Evolutionary conservation across 352 stramenopile genomes (phyloP), one percentile per base, ranked within the genome.

Genomic region (Plasmopara halstedii): DNA sequence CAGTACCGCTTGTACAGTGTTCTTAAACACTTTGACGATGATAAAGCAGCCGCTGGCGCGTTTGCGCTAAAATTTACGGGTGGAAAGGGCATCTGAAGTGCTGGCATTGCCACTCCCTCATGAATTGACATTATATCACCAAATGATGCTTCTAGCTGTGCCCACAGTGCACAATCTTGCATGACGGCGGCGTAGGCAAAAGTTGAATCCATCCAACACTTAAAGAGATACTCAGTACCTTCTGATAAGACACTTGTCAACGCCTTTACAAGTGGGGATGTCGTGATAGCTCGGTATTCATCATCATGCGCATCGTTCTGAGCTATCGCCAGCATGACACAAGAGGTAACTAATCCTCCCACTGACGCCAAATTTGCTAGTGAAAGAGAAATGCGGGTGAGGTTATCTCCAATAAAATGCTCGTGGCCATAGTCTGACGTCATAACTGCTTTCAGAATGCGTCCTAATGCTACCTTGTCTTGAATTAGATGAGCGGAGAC

Each of bases 381-480:
- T 4, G 64, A 68, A 25, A 90, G 44, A 4, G 53, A 70, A 8
- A 52, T 66, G 2, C 79, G 71, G 8, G 65, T 80, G 21, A 70
- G 46, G 39, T 88, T 73, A 33, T 83, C 76, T 17, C 73, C 75
- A 18, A 80, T 60, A 34, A 72, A 83, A 42, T 88, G 67, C 0
- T 53, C 48, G 41, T 90, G 74, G 1, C 72, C 68, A 52, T 82
- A 87, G 41, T 88, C 76, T 41, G 68, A 55, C 13, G 55, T 70
- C 17, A 73, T 34, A 10, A 85, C 47, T 52, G 78, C 78, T 53
- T 64, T 77, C 20, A 90, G 36, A 15, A 91, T 73, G 31, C 80
- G 71, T 25, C 65, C 63, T 29, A 88, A 56, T 2, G 66, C 80
- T 22, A 88, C 64, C 42, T 85, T 88, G 51, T 91, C 77, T 58